phyloP scores from a whole-genome alignment of 73 alveolate species.

The Loxodes magnus region DNA sequence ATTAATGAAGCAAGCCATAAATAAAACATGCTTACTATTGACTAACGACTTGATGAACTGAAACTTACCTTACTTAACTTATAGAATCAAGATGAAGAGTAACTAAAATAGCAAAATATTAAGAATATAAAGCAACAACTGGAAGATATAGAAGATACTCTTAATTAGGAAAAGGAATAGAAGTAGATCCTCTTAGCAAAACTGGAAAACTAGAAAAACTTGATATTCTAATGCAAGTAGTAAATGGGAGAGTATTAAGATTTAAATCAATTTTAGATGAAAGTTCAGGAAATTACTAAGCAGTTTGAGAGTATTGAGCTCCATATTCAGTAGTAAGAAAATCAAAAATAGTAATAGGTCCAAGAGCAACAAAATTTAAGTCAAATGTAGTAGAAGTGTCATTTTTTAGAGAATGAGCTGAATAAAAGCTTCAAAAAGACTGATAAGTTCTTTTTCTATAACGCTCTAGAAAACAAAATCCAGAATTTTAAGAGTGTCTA shows the following conservation, averaged over 20 bases:
- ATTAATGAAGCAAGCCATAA: too few relatives aligned
- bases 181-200: slow-evolving; percentile 1
- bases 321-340: neutral
- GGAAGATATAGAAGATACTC: neutral
- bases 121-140: neutral
- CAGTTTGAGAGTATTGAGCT: neutral
- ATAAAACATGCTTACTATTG: too few relatives aligned
- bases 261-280: too few relatives aligned
- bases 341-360: neutral
- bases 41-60: too few relatives aligned
- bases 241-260: too few relatives aligned
- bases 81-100: neutral
- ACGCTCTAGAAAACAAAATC: too few relatives aligned
- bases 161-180: neutral
- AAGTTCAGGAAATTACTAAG: slow-evolving; percentile 1
- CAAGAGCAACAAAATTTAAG: neutral
- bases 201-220: too few relatives aligned
- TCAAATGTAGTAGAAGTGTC: neutral
- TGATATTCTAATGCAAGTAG: too few relatives aligned
- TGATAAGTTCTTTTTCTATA: too few relatives aligned
- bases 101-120: neutral
- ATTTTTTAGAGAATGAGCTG: neutral
- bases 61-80: too few relatives aligned
- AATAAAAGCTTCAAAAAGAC: too few relatives aligned
- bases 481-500: too few relatives aligned